These are phyloP conservation scores for Podospora comata DNA, from an alignment of 495 filamentous ascomycete species.

Conservation along the genomic window DNA sequence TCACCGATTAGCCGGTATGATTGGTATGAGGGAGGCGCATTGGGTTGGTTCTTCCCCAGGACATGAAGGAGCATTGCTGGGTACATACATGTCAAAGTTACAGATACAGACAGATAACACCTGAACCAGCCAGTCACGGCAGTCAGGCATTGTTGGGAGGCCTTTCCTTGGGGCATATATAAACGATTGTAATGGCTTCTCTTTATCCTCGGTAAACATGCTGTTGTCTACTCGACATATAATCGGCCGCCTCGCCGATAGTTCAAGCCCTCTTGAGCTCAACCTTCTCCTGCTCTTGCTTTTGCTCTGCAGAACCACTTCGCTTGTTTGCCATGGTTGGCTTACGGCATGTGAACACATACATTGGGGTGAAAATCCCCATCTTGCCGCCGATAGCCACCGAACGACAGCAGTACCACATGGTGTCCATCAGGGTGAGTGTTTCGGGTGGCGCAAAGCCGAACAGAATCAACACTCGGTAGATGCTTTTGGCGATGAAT, in stretches of 20 bases:
- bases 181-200: neutral
- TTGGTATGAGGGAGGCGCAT: neutral
- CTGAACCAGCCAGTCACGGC: neutral
- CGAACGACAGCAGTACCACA: constrained; percentile 25
- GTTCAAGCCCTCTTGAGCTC: neutral
- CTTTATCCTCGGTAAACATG: neutral
- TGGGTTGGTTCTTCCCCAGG: neutral
- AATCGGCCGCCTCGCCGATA: neutral
- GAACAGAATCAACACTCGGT: constrained; percentile 10
- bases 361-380: constrained; percentile 25
- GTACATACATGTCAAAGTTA: neutral
- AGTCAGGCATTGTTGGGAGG: neutral
- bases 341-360: constrained; percentile 22
- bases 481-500: constrained; percentile 1
- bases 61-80: neutral
- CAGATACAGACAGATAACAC: neutral
- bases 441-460: constrained; percentile 13
- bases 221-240: too few species aligned
- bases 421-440: constrained; percentile 17
- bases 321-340: neutral
- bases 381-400: constrained; percentile 15
- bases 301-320: neutral
- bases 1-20: neutral
- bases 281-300: neutral
- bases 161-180: neutral